Evolutionary conservation across 352 stramenopile genomes (phyloP).

Genomic region (Phytopythium montanum): DNA sequence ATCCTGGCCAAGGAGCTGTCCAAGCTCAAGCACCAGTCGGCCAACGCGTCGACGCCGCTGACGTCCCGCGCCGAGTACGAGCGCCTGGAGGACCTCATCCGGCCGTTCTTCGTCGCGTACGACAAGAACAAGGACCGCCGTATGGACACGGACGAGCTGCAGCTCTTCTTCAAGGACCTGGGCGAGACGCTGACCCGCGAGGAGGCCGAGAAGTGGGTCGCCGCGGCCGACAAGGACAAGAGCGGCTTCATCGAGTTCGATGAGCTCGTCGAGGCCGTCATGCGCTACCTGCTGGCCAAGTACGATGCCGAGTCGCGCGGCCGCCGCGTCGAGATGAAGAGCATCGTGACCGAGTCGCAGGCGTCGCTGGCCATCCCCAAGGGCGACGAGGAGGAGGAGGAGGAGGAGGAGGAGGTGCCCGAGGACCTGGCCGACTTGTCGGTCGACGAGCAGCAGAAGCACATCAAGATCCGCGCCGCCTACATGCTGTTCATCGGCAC

Average conservation of each 20-base stretch:
- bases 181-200: slow-evolving; percentile 83
- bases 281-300: slow-evolving; percentile 81
- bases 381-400: slow-evolving; percentile 77
- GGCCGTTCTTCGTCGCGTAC: slow-evolving; percentile 92
- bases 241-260: slow-evolving; percentile 92
- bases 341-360: slow-evolving; percentile 44
- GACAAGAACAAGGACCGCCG: slow-evolving; percentile 88
- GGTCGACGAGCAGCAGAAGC: slow-evolving; percentile 94
- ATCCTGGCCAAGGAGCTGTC: slow-evolving; percentile 76
- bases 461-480: slow-evolving; percentile 94
- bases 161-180: slow-evolving; percentile 93
- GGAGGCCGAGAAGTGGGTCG: slow-evolving; percentile 83
- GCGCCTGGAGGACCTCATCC: slow-evolving; percentile 89
- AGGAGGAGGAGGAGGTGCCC: slow-evolving; percentile 94
- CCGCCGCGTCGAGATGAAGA: slow-evolving; percentile 49
- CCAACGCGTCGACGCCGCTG: slow-evolving; percentile 41
- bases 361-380: slow-evolving; percentile 31
- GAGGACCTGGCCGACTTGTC: slow-evolving; percentile 92
- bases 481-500: slow-evolving; percentile 95
- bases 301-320: slow-evolving; percentile 60
- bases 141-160: slow-evolving; percentile 92
- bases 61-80: slow-evolving; percentile 47
- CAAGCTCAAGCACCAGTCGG: slow-evolving; percentile 46
- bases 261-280: slow-evolving; percentile 92
- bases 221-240: slow-evolving; percentile 89